Percentiles rank a stretch among this genome's conserved stretches.
These are phyloP conservation scores for Calonectria fujianensis DNA, from an alignment of 2,329 filamentous ascomycete species.

Conservation along the genomic window DNA sequence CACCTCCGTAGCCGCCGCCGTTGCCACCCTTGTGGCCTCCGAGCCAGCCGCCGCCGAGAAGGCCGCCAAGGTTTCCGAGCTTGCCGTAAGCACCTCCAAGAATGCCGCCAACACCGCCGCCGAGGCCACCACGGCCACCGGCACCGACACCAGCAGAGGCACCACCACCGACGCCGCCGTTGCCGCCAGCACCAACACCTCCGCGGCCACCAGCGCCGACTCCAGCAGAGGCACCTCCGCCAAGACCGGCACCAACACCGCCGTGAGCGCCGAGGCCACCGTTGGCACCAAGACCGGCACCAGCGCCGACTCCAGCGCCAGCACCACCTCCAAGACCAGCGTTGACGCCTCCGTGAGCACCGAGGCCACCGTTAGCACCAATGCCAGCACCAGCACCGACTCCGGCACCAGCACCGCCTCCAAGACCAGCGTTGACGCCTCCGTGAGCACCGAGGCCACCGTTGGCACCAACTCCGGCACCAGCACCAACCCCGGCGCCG, in stretches of 20 bases:
- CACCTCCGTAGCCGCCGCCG: background rate
- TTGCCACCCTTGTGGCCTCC: background rate
- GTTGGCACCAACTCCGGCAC: background rate
- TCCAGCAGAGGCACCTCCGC: no score
- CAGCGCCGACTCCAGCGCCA: background rate
- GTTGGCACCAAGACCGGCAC: background rate
- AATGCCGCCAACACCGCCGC: background rate
- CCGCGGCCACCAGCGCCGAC: background rate
- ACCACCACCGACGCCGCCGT: background rate
- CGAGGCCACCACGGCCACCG: background rate
- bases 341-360: no score
- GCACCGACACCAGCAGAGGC: background rate
- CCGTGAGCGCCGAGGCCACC: no score
- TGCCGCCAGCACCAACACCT: background rate
- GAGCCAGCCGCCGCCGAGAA: slow-evolving; percentile 18
- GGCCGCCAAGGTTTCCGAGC: background rate
- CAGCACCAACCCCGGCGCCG: background rate
- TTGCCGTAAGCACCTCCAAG: slow-evolving; percentile 10
- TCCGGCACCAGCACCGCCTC: background rate
- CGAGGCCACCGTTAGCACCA: no score
- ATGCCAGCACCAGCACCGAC: background rate
- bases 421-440: no score
- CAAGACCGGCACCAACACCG: background rate
- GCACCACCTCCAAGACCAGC: background rate
- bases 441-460: no score